These are phyloP conservation scores for Verticillium dahliae DNA, from an alignment of 2,329 filamentous ascomycete genomes.

Conservation along the genomic window DNA sequence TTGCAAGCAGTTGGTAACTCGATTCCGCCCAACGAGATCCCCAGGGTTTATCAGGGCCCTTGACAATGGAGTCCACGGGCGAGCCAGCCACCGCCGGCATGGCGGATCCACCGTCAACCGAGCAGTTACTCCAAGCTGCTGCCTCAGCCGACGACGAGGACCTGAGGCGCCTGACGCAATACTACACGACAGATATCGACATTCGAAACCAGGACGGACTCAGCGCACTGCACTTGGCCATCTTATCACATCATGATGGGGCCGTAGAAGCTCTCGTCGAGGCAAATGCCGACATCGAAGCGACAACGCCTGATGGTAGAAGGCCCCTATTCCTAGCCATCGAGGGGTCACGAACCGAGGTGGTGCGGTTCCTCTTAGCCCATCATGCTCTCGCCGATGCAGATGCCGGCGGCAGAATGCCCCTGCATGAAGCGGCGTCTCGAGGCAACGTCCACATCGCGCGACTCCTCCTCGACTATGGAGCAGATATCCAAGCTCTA, in stretches of 20 bases:
- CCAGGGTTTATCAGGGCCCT: not conserved
- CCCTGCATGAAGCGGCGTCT: not conserved
- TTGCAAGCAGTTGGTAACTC: too few species aligned
- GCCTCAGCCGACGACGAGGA: not conserved
- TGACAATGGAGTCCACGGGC: not conserved
- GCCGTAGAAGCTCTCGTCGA: not conserved
- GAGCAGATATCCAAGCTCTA: not conserved
- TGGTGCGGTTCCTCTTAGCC: not conserved
- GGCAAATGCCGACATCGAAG: not conserved
- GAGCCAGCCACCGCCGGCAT: not conserved
- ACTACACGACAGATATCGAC: not conserved
- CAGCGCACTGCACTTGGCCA: not conserved
- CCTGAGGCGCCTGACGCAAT: not conserved
- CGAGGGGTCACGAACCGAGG: not conserved
- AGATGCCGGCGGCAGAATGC: not conserved
- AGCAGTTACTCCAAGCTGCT: not conserved
- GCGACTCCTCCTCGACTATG: not conserved
- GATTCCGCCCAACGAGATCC: not conserved
- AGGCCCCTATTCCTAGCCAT: not conserved
- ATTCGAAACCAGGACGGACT: not conserved
- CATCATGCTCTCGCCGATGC: not conserved
- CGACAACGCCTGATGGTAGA: not conserved
- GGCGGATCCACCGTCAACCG: not conserved
- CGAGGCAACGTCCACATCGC: not conserved
- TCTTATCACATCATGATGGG: not conserved